Base-by-base conservation (phyloP, 257 asterid genomes). In the Solanum corneliomulleri region DNA sequence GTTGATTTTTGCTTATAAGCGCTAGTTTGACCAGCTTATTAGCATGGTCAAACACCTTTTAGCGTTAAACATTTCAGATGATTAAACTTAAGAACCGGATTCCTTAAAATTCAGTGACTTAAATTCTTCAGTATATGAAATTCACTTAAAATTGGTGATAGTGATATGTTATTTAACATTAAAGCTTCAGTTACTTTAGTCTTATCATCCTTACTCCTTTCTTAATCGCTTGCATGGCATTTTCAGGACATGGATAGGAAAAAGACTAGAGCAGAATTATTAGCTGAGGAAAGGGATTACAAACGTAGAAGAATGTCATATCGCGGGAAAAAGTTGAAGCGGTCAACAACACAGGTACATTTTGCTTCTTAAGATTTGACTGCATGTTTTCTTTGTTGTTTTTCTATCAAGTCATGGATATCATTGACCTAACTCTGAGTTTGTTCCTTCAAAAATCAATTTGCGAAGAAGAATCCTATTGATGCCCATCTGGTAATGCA, bases 241-340 rank as follows among this genome's bases (percentile, higher is more conserved):
- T 87, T 74, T 86, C 88, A 96, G 99, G 96, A 90, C 20, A 75
- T 91, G 44, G 91, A 91, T 88, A 94, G 88, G 91, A 82, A 70
- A 85, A 97, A 94, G 94, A 95, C 98, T 68, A 92, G 90, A 88
- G 99, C 95, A 92, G 99, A 97, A 88, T 90, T 97, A 90, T 89
- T 97, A 89, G 99, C 99, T 80, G 99, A 97, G 93, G 99, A 97
- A 93, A 94, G 99, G 93, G 99, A 97, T 90, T 97, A 97, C 89
- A 96, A 96, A 90, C 97, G 99, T 69, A 91, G 99, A 88, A 93
- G 99, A 91, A 95, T 91, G 96, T 96, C 98, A 76, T 97, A 95
- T 86, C 99, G 99, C 78, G 98, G 99, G 83, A 96, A 97, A 90
- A 97, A 94, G 91, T 86, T 89, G 89, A 97, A 95, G 91, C 93